Conservation (phyloP, 805 yeast genomes). For the Huiozyma sinensis region DNA sequence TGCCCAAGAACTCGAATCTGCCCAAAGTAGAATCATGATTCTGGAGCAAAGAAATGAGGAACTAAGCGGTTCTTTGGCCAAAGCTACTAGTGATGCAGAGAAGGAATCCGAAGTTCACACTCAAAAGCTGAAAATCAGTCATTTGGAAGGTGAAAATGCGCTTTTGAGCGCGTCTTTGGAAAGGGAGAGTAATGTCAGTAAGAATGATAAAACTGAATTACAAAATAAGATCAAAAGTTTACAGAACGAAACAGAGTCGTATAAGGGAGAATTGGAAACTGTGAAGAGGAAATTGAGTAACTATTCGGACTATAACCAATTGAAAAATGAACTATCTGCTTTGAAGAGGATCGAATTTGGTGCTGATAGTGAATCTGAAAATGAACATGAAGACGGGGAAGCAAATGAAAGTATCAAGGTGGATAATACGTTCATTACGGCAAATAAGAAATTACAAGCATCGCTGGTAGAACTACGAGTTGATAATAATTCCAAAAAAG, state of each 20-base stretch:
- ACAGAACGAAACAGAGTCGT: slow-evolving; percentile 37
- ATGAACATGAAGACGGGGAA: slow-evolving; percentile 22
- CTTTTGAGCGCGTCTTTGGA: slow-evolving; percentile 26
- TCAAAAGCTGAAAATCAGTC: slow-evolving; percentile 36
- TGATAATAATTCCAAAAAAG: slow-evolving; percentile 38
- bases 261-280: slow-evolving; percentile 38
- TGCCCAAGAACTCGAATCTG: slow-evolving; percentile 63
- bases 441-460: slow-evolving; percentile 62
- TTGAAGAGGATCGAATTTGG: slow-evolving; percentile 72
- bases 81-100: slow-evolving; percentile 37
- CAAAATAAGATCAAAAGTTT: slow-evolving; percentile 30
- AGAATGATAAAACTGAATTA: slow-evolving; percentile 11
- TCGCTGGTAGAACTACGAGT: slow-evolving; percentile 61
- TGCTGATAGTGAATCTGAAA: slow-evolving; percentile 28
- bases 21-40: slow-evolving; percentile 56
- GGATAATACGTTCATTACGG: slow-evolving; percentile 52
- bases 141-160: slow-evolving; percentile 61
- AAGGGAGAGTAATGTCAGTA: slow-evolving; percentile 14
- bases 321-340: slow-evolving; percentile 65
- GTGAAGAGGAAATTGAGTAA: slow-evolving; percentile 40
- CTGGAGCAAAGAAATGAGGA: slow-evolving; percentile 72
- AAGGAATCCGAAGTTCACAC: slow-evolving; percentile 32
- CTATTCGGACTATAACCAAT: slow-evolving; percentile 65
- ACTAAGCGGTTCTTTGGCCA: slow-evolving; percentile 52
- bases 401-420: slow-evolving; percentile 22